Percentiles rank a stretch among this genome's conserved stretches.
These are phyloP conservation scores for Cenchrus americanus DNA, from an alignment of 176 grass and related monocot genomes.

Conservation along the genomic window DNA sequence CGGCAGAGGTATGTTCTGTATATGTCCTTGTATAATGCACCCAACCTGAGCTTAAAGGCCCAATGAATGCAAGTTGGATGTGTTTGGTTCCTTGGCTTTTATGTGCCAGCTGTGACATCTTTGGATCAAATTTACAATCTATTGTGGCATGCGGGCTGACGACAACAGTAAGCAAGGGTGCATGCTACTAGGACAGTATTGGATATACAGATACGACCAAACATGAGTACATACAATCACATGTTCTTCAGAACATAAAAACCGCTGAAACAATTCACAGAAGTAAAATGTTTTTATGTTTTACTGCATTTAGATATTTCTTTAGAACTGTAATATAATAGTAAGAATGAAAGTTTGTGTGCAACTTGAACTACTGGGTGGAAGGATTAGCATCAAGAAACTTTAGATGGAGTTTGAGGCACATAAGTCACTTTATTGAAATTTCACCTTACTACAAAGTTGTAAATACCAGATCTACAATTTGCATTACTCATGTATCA, in stretches of 20 bases:
- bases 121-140: not conserved
- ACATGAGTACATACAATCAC: not conserved
- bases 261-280: not conserved
- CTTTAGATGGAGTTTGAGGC: not conserved
- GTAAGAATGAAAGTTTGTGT: not conserved
- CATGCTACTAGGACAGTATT: not conserved
- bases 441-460: not conserved
- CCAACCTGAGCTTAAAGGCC: not conserved
- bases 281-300: not conserved
- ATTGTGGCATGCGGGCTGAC: not conserved
- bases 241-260: not conserved
- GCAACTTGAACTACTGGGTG: not conserved
- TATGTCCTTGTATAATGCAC: not conserved
- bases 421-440: not conserved
- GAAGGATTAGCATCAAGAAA: not conserved
- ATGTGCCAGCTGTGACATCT: not conserved
- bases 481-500: not conserved
- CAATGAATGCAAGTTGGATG: not conserved
- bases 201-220: not conserved
- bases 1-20: slow-evolving; percentile 15
- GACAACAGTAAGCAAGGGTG: not conserved
- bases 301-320: not conserved
- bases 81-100: not conserved
- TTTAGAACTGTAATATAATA: not conserved
- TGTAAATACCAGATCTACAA: not conserved